phyloP scores from a whole-genome alignment of 192 early-diverging fungal genomes.

The Glomus cerebriforme region DNA sequence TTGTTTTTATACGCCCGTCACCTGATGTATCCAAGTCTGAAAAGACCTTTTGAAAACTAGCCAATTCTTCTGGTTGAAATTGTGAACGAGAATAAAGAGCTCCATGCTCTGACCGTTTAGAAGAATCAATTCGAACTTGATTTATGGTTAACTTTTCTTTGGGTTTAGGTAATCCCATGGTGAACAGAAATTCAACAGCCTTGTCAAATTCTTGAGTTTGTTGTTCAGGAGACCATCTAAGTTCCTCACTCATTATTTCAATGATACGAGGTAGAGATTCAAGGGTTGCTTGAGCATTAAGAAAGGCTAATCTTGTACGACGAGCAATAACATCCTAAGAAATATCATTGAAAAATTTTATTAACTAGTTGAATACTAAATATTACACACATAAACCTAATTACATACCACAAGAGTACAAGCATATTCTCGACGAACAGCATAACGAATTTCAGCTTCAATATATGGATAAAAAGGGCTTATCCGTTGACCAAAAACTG shows the following conservation, averaged over 20 bases:
- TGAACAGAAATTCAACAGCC: conserved; percentile 75
- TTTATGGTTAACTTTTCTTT: background rate
- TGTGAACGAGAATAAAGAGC: conserved; percentile 54
- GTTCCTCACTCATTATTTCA: conserved; percentile 90
- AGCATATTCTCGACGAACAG: conserved; percentile 90
- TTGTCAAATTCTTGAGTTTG: conserved; percentile 69
- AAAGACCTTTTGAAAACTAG: conserved; percentile 59
- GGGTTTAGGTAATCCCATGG: conserved; percentile 83
- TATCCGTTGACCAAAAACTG: conserved; percentile 79
- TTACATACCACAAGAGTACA: conserved; percentile 70
- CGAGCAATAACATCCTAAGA: conserved; percentile 85
- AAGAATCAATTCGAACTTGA: background rate
- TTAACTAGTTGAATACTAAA: background rate
- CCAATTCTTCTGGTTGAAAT: conserved; percentile 67
- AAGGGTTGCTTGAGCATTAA: conserved; percentile 88
- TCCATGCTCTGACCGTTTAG: conserved; percentile 23
- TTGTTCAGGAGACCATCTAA: conserved; percentile 72
- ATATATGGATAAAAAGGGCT: conserved; percentile 87
- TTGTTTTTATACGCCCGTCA: conserved; percentile 58
- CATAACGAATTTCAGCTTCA: conserved; percentile 92
- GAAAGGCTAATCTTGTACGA: conserved; percentile 88
- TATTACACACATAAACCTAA: conserved; percentile 24
- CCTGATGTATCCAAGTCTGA: conserved; percentile 52
- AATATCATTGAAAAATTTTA: background rate
- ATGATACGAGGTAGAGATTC: conserved; percentile 85